These are phyloP conservation scores for Microcyclospora pomicola DNA, from an alignment of 2,329 filamentous ascomycete species.

Conservation along the genomic window DNA sequence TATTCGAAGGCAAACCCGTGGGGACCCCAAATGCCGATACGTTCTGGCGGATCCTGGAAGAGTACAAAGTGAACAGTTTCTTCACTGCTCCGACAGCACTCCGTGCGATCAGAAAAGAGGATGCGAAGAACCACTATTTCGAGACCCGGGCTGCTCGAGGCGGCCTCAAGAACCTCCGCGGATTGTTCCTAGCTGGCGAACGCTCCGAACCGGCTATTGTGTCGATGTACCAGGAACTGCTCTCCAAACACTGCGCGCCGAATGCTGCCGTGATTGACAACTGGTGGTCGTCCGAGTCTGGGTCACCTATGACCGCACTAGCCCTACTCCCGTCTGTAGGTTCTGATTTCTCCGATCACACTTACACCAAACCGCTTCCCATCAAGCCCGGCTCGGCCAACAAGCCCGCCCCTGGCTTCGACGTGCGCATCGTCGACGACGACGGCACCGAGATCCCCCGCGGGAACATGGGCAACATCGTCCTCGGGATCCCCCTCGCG, in stretches of 20 bases:
- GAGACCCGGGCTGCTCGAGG: conserved; percentile 49
- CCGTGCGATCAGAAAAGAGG: conserved; percentile 73
- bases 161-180: conserved; percentile 57
- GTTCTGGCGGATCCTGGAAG: conserved; percentile 76
- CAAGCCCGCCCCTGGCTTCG: conserved; percentile 83
- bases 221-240: conserved; percentile 61
- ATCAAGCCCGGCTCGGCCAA: conserved; percentile 79
- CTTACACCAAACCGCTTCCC: conserved; percentile 35
- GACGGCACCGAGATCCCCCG: conserved; percentile 54
- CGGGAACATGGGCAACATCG: conserved; percentile 81
- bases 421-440: conserved; percentile 74
- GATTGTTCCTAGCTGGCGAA: conserved; percentile 77
- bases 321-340: conserved; percentile 50
- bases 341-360: conserved; percentile 34
- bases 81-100: conserved; percentile 83
- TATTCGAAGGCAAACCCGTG: conserved; percentile 90
- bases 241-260: conserved; percentile 50
- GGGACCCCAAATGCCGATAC: conserved; percentile 77
- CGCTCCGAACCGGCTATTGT: conserved; percentile 79
- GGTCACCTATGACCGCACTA: conserved; percentile 53
- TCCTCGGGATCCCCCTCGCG: conserved; percentile 66
- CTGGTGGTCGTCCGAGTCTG: conserved; percentile 62
- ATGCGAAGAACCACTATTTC: conserved; percentile 59
- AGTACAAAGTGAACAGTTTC: conserved; percentile 70
- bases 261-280: conserved; percentile 54